These are phyloP conservation scores for Glarea lozoyensis DNA, from an alignment of 495 filamentous ascomycete genomes.

Conservation along the genomic window DNA sequence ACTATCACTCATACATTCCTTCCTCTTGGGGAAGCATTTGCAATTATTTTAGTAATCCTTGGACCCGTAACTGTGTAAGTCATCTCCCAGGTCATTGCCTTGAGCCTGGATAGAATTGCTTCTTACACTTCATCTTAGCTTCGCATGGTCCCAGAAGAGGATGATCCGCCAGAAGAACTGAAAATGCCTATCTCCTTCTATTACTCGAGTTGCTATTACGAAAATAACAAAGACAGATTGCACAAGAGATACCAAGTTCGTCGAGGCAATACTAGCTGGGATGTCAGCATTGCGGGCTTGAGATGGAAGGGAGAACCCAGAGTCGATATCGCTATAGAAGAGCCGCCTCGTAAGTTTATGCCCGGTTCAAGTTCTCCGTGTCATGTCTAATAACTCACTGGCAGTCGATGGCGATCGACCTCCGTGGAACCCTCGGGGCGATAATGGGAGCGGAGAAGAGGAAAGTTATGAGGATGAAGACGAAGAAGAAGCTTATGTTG, in stretches of 20 bases:
- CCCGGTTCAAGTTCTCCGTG: no score
- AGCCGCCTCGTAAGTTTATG: no score
- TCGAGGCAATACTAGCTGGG: conserved; percentile 58
- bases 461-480: neutral
- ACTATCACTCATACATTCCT: neutral
- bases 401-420: no score
- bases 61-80: conserved; percentile 6
- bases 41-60: conserved; percentile 13
- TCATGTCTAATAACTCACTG: no score
- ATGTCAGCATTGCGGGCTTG: conserved; percentile 2
- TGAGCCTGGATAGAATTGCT: neutral
- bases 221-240: conserved; percentile 69
- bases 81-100: neutral
- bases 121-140: neutral
- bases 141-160: neutral
- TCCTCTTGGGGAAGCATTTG: conserved; percentile 2
- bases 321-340: conserved; percentile 5
- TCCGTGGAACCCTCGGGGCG: no score
- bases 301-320: conserved; percentile 2
- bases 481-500: neutral
- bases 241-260: conserved; percentile 59
- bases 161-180: neutral
- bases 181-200: conserved; percentile 9
- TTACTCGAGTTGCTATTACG: conserved; percentile 30
- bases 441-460: no score